These are phyloP conservation scores for Juncus effusus DNA, from an alignment of 176 grass and related monocot species.

Conservation along the genomic window DNA sequence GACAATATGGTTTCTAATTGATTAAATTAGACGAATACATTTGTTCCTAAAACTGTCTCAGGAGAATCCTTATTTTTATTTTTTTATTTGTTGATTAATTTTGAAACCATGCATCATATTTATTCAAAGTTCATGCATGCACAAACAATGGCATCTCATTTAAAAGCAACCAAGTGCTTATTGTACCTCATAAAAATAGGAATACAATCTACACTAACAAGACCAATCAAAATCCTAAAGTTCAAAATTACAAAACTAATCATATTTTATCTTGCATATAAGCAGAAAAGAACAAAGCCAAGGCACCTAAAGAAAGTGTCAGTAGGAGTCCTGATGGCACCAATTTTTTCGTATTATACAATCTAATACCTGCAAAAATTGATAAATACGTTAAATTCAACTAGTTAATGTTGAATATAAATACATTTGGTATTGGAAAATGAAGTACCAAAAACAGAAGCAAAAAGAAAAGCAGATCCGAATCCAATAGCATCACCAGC, in stretches of 20 bases:
- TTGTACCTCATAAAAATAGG: background rate
- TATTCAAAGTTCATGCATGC: background rate
- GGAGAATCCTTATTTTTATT: background rate
- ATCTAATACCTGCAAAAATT: conserved; percentile 60
- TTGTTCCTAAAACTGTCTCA: background rate
- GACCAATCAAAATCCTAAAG: conserved; percentile 33
- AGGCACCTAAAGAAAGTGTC: conserved; percentile 52
- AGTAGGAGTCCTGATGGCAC: conserved; percentile 79
- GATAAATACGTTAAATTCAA: conserved; percentile 12
- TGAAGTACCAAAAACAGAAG: conserved; percentile 57
- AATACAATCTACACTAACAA: conserved; percentile 16
- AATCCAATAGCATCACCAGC: conserved; percentile 65
- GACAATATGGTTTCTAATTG: conserved; percentile 21
- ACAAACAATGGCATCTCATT: background rate
- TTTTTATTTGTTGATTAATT: background rate
- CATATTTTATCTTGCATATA: conserved; percentile 76
- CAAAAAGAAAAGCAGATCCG: conserved; percentile 79
- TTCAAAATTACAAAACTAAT: conserved; percentile 20
- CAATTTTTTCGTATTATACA: conserved; percentile 67
- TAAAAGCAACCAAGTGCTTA: background rate
- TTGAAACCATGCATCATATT: background rate
- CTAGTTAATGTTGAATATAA: background rate
- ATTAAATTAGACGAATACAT: background rate
- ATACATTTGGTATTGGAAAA: background rate
- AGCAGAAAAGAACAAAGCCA: conserved; percentile 73